These are phyloP conservation scores for Raphanus sativus DNA, from an alignment of 345 rosid species.

Conservation along the genomic window DNA sequence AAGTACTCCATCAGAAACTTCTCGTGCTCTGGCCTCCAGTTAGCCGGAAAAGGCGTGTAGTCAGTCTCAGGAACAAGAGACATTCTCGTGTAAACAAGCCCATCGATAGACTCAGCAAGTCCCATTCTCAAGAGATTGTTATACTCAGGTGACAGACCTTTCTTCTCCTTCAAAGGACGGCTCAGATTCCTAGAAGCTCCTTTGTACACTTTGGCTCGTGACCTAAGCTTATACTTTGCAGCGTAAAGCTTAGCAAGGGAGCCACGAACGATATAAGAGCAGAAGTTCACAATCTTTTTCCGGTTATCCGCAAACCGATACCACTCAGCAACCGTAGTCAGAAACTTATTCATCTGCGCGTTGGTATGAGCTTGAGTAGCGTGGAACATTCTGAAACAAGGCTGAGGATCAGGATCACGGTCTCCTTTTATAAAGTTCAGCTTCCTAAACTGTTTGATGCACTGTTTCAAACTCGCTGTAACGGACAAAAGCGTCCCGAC, in stretches of 20 bases:
- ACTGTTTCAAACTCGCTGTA: slow-evolving; percentile 91
- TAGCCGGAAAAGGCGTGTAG: slow-evolving; percentile 81
- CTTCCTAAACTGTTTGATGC: slow-evolving; percentile 91
- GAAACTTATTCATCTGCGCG: slow-evolving; percentile 91
- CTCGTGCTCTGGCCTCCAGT: slow-evolving; percentile 94
- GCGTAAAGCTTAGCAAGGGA: slow-evolving; percentile 97
- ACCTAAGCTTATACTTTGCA: slow-evolving; percentile 91
- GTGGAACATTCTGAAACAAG: slow-evolving; percentile 98
- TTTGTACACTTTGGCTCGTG: slow-evolving; percentile 91
- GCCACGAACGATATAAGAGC: slow-evolving; percentile 83
- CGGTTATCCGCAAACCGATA: slow-evolving; percentile 88
- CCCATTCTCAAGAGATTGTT: slow-evolving; percentile 90
- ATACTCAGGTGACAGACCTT: slow-evolving; percentile 88
- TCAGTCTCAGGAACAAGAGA: slow-evolving; percentile 93
- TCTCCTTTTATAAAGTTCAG: slow-evolving; percentile 84
- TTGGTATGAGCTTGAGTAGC: slow-evolving; percentile 97
- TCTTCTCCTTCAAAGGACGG: slow-evolving; percentile 87
- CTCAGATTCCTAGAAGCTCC: slow-evolving; percentile 65
- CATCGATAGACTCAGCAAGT: slow-evolving; percentile 87
- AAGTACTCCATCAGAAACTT: slow-evolving; percentile 75
- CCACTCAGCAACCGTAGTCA: slow-evolving; percentile 92
- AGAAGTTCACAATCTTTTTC: slow-evolving; percentile 86
- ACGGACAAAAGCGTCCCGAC: slow-evolving; percentile 95
- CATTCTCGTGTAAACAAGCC: slow-evolving; percentile 91
- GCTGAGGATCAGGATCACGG: slow-evolving; percentile 97